phyloP scores from a whole-genome alignment of 129 eudicot genomes.

The Flaveria robusta region DNA sequence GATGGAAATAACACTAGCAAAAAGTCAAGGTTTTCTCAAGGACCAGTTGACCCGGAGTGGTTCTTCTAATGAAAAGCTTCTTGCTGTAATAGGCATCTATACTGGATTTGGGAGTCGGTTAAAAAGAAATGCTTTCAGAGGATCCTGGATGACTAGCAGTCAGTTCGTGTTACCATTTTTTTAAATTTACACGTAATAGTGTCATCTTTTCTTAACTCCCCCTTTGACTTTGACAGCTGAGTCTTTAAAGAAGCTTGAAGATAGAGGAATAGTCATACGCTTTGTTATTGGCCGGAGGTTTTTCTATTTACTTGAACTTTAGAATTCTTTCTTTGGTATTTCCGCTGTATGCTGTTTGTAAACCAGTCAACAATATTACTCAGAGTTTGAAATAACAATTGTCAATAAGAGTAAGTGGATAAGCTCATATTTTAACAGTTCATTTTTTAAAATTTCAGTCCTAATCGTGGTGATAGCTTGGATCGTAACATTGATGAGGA shows the following conservation, averaged over 20 bases:
- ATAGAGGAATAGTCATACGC: constrained; percentile 81
- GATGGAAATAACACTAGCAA: constrained; percentile 86
- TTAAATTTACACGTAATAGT: background rate
- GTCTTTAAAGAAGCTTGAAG: constrained; percentile 77
- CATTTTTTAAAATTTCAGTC: constrained; percentile 47
- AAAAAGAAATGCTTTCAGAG: constrained; percentile 65
- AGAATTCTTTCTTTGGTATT: background rate
- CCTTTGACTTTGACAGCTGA: constrained; percentile 49
- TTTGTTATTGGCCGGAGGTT: constrained; percentile 97
- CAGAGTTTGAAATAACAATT: no score
- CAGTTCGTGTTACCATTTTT: background rate
- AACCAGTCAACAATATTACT: background rate
- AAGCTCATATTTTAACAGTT: constrained; percentile 11
- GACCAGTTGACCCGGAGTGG: constrained; percentile 46
- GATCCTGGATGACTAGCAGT: constrained; percentile 84
- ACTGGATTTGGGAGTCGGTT: constrained; percentile 82
- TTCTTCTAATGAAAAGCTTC: constrained; percentile 51
- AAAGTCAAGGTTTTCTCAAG: constrained; percentile 84
- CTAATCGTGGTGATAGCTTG: constrained; percentile 97
- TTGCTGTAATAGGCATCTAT: constrained; percentile 88
- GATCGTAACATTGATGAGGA: constrained; percentile 90
- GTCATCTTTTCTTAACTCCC: background rate
- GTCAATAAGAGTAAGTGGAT: background rate
- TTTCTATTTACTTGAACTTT: background rate
- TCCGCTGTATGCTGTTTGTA: background rate